Base-by-base conservation (phyloP, 2,329 filamentous ascomycete genomes). In the Fusarium virguliforme region DNA sequence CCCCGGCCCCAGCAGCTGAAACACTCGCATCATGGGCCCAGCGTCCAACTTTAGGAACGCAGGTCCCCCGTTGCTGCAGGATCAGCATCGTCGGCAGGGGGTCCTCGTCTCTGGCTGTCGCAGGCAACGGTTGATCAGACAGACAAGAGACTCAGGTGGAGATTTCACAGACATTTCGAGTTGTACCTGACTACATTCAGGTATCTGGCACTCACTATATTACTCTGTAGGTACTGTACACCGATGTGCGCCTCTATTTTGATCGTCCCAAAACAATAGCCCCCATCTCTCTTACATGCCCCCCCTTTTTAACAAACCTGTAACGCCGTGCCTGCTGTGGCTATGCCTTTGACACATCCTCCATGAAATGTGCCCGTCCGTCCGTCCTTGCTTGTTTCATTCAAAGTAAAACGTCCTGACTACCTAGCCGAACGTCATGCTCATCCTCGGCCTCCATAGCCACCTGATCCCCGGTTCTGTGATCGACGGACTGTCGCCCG, bases 401-500 rank as follows among this genome's bases (percentile, higher is more conserved):
- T 62, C 32, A 56, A 60, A 30, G 41, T 59, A 38, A 53, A 32
- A 61, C 48, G 22, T 46, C 46, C 54, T 18, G 54, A 28, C 50
- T 60, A 55, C 28, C 48, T 60, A 58, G 26, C 32, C 32, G 32
- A 38, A 37, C 51, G 24, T 51, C 58, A 28, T 43, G 35, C 55
- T 74, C 64, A 79, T 32, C 69, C 70, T 28, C 76, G 64, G 58
- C 77, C 77, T 13, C 75, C 77, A 34, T 79, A 79, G 51, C 77
- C 74, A 40, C 78, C 77, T 60, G 81, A 79, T 40, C 77, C 78
- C 56, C 78, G 76, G 26, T 83, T 79, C 13, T 75, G 71, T 51
- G 83, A 83, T 71, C 82, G 84, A 57, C 83, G 83, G 59, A 87
- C 87, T 59, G 94, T 97, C 74, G 96, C 94, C 82, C 94, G 97